Base-by-base conservation (phyloP, 2,329 filamentous ascomycete species). In the Capronia epimyces region DNA sequence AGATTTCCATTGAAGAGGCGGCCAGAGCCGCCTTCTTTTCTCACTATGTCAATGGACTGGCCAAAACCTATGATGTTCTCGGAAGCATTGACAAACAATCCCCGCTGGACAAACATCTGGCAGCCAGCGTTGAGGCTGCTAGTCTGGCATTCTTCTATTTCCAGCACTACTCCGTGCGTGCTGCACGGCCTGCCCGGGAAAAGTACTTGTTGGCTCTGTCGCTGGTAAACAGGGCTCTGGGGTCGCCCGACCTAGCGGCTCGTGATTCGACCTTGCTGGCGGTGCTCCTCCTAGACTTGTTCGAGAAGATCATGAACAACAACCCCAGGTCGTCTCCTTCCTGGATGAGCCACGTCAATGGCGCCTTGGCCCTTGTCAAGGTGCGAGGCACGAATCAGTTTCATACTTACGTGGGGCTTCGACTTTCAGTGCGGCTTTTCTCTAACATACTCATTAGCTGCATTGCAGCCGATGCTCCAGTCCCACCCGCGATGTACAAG, bases 401-500 rank as follows among this genome's bases (percentile, higher is more conserved):
- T 46, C 36, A 47, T 21, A 32, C 52, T 12, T 53, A 59, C 27
- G 47, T 53, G 7, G 56, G 56, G 9, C 46, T 53, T 12, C 52
- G 58, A n/a, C 46, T 62, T 8, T 59, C 56, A 15, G 40, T 56
- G 49, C 55, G 60, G 7, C 49, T 62, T 22, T 52, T 48, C 13
- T 57, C 63, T 8, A 68, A 66, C 39, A 55, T 62, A 13, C 61
- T 65, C 3, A 63, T 69, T 1, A 64, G 57, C 49, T 64, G 61
- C 40, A 46, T 68, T 3, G 61, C 58, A 3, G 60, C 56, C 2
- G 50, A 59, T 16, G 37, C 45, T 13, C 51, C 54, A 13, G 74
- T 79, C 1, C 45, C 57, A 1, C 53, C 64, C 2, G 77, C 75
- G 0, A 65, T 80, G 1, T 49, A 63, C 1, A 60, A 58, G 0